phyloP scores from a whole-genome alignment of 371 early-diverging fungal species.

The Synchytrium microbalum region DNA sequence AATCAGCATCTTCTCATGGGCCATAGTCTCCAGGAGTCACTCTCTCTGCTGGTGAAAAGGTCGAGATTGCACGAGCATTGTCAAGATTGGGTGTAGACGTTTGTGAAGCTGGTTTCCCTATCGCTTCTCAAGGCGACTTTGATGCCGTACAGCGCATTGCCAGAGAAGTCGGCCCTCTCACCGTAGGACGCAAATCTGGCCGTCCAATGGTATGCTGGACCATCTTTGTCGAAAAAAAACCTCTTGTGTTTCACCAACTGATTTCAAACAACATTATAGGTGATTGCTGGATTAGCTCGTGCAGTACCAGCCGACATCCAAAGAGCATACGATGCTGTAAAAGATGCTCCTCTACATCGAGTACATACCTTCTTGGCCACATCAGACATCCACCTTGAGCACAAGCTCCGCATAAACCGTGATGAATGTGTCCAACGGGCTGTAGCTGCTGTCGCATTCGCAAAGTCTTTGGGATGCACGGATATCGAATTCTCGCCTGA shows the following conservation, averaged over 20 bases:
- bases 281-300: constrained; percentile 86
- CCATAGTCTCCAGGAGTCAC: constrained; percentile 89
- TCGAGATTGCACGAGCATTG: constrained; percentile 85
- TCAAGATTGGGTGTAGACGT: constrained; percentile 89
- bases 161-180: constrained; percentile 77
- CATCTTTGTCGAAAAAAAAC: background rate
- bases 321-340: constrained; percentile 82
- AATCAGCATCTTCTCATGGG: background rate
- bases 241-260: background rate
- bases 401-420: constrained; percentile 84
- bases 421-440: constrained; percentile 81
- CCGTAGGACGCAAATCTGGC: constrained; percentile 68
- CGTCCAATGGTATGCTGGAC: constrained; percentile 64
- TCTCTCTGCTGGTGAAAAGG: constrained; percentile 81
- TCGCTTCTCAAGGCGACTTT: constrained; percentile 90
- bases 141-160: constrained; percentile 91
- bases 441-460: constrained; percentile 70
- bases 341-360: constrained; percentile 71
- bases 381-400: constrained; percentile 87
- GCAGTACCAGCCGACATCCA: constrained; percentile 78
- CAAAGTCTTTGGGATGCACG: constrained; percentile 60
- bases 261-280: constrained; percentile 32
- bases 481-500: constrained; percentile 94
- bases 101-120: constrained; percentile 91
- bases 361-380: constrained; percentile 95